A percentile compares a stretch with the other conserved stretches of the same genome.
Conservation (phyloP, 2,329 filamentous ascomycete species). For the Davidsoniella virescens region DNA sequence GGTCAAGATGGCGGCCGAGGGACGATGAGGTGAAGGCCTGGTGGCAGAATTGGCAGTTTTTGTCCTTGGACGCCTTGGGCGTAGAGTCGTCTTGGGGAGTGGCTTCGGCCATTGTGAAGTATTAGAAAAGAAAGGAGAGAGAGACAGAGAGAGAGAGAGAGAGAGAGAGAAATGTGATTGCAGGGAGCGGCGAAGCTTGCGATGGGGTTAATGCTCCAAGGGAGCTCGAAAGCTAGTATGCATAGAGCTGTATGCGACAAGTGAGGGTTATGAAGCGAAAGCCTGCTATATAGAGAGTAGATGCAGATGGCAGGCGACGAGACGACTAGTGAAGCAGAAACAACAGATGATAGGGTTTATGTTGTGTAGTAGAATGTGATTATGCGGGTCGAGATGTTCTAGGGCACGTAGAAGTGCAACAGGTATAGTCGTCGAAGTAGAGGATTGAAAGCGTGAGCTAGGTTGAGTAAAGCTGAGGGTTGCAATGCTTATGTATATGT, state of each 20-base stretch:
- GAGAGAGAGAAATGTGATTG: not conserved
- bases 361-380: not conserved
- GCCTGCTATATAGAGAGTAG: constrained; percentile 12
- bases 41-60: constrained; percentile 71
- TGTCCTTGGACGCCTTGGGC: constrained; percentile 53
- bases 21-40: constrained; percentile 89
- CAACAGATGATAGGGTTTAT: not conserved
- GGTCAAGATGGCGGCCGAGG: constrained; percentile 79
- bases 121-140: not conserved
- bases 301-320: not conserved
- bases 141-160: too few species aligned
- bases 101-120: constrained; percentile 21
- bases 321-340: too few species aligned
- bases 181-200: not conserved
- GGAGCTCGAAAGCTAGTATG: constrained; percentile 10
- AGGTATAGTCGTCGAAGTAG: not conserved
- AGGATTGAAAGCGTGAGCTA: not conserved
- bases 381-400: too few species aligned
- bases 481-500: too few species aligned
- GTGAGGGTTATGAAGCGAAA: not conserved
- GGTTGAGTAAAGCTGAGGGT: too few species aligned
- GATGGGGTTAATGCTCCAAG: constrained; percentile 6
- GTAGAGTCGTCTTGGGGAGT: constrained; percentile 16
- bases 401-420: not conserved
- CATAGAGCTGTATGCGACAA: constrained; percentile 7